These are phyloP conservation scores for Aspergillus cavernicola DNA, from an alignment of 495 filamentous ascomycete species.

Conservation along the genomic window DNA sequence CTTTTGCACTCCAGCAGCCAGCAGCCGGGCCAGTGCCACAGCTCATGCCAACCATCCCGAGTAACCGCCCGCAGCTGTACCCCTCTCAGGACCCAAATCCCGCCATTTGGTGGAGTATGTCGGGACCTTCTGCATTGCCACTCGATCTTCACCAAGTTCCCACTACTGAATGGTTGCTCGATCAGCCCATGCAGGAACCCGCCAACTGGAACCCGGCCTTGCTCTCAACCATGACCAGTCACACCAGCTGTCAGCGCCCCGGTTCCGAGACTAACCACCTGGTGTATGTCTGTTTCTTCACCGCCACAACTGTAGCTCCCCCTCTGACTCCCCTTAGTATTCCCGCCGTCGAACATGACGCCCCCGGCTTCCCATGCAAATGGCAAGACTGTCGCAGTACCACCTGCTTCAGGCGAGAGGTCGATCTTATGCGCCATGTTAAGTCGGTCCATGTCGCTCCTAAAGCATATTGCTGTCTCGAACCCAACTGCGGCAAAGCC, in stretches of 20 bases:
- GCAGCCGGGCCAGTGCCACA: conserved; percentile 27
- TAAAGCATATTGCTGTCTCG: neutral
- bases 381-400: conserved; percentile 2
- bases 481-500: neutral
- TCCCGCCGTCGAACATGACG: neutral
- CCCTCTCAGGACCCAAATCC: no score
- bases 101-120: no score
- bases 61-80: no score
- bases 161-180: no score
- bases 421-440: conserved; percentile 4
- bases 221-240: no score
- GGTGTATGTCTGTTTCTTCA: neutral
- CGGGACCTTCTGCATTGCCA: no score
- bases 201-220: no score
- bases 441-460: conserved; percentile 7
- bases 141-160: no score
- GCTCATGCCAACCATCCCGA: conserved; percentile 40
- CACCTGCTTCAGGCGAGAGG: neutral
- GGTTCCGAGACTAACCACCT: neutral
- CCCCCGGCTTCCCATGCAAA: neutral
- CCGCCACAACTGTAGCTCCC: no score
- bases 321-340: neutral
- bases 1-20: no score
- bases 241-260: no score
- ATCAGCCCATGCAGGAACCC: no score